Base-by-base conservation (phyloP, 108 stramenopile genomes). In the Cyclotella distinguenda region DNA sequence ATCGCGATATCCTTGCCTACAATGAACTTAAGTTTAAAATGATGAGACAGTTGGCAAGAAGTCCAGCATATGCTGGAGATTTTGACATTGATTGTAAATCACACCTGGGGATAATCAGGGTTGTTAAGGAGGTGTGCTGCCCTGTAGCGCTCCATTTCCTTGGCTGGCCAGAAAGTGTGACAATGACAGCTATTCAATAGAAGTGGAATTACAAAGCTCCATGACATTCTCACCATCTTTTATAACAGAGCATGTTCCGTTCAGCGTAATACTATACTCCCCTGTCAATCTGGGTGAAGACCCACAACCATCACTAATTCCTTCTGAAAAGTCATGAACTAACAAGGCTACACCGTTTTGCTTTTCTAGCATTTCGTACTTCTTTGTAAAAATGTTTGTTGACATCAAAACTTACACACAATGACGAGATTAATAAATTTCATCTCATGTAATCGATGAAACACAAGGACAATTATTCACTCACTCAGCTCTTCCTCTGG, bases 1-100 rank as follows among this genome's bases (percentile, higher is more conserved):
- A 86, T 83, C 10, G 82, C 85, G 64, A 86, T 86, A 58, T 86
- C 69, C 1, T 82, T 59, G 5, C 85, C 85, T 10, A 86, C 71
- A 57, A 86, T 86, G 34, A 86, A 86, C 68, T 85, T 40, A 22
- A 5, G 5, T 30, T 49, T 33, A 44, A 21, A 44, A 46, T 26
- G 22, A 30, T 33, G 43, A 27, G 49, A 26, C 35, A 30, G 42
- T 53, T 57, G 6, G 43, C 15, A 62, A 38, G 16, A 10, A 46
- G n/a, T n/a, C n/a, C n/a, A n/a, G n/a, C n/a, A n/a, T n/a, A n/a
- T n/a, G n/a, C n/a, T 30, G 31, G 21, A 28, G 15, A 27, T 23
- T 28, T 12, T 34, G 11, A 64, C 26, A 23, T 16, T 10, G 1
- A 39, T n/a, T 16, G 4, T 8, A 32, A 22, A 4, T 34, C 76